These are phyloP conservation scores for Metarhizium album DNA, from an alignment of 2,329 filamentous ascomycete genomes.

Conservation along the genomic window DNA sequence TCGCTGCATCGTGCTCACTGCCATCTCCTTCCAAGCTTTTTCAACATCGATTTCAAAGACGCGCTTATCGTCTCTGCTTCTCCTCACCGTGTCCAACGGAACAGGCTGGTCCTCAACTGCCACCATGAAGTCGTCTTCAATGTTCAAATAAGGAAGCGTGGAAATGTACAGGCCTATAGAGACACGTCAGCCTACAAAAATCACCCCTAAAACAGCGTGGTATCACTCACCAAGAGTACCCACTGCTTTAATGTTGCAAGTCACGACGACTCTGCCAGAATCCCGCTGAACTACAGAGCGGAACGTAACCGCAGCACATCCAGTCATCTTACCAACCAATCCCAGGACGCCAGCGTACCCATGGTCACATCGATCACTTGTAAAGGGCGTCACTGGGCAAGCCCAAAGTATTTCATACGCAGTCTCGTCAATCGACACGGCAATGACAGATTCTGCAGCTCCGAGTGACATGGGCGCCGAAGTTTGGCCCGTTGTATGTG, in stretches of 20 bases:
- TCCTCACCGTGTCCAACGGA: slow-evolving; percentile 52
- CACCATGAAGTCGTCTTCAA: slow-evolving; percentile 59
- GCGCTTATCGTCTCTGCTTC: slow-evolving; percentile 38
- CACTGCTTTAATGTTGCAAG: slow-evolving; percentile 66
- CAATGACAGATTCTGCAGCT: slow-evolving; percentile 40
- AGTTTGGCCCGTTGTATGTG: slow-evolving; percentile 57
- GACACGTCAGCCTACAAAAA: background rate
- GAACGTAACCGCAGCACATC: slow-evolving; percentile 62
- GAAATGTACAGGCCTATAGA: slow-evolving; percentile 62
- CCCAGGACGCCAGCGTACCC: slow-evolving; percentile 61
- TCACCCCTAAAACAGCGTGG: background rate
- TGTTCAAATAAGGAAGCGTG: slow-evolving; percentile 46
- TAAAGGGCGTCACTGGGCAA: slow-evolving; percentile 53
- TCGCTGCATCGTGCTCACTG: slow-evolving; percentile 60
- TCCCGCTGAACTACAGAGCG: slow-evolving; percentile 43
- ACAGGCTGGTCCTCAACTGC: slow-evolving; percentile 63
- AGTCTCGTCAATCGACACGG: slow-evolving; percentile 49
- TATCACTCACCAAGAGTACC: slow-evolving; percentile 54
- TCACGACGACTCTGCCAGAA: slow-evolving; percentile 53
- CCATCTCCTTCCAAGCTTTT: slow-evolving; percentile 66
- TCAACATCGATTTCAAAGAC: slow-evolving; percentile 71
- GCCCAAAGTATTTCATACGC: slow-evolving; percentile 78
- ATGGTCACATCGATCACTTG: slow-evolving; percentile 20
- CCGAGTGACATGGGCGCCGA: slow-evolving; percentile 38
- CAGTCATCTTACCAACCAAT: slow-evolving; percentile 80